Conservation (phyloP, 805 yeast genomes). For the Ogataea trehalophila region DNA sequence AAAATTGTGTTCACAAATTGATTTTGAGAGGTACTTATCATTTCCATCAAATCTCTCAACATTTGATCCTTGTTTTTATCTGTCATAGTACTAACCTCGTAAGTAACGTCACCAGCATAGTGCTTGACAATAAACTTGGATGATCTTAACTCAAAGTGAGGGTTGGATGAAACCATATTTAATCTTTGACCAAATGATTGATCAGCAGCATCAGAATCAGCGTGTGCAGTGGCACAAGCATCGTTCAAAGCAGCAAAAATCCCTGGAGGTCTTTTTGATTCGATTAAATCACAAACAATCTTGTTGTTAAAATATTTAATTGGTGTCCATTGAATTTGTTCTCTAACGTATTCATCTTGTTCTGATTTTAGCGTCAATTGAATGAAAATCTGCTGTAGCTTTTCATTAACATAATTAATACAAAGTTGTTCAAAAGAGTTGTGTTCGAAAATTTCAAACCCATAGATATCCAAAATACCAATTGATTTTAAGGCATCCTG, state of each 20-base stretch:
- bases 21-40: conserved; percentile 69
- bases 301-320: conserved; percentile 94
- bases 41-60: conserved; percentile 79
- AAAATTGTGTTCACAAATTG: conserved; percentile 54
- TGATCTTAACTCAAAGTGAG: conserved; percentile 85
- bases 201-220: conserved; percentile 94
- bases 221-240: conserved; percentile 97
- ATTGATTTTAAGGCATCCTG: conserved; percentile 48
- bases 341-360: conserved; percentile 95
- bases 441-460: conserved; percentile 92
- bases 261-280: conserved; percentile 92
- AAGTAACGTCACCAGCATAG: conserved; percentile 97
- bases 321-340: conserved; percentile 96
- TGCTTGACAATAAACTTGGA: conserved; percentile 88
- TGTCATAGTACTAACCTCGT: conserved; percentile 85
- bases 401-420: conserved; percentile 93
- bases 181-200: conserved; percentile 91
- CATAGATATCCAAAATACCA: conserved; percentile 93
- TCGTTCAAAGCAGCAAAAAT: conserved; percentile 94
- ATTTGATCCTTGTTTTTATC: conserved; percentile 95
- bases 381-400: conserved; percentile 92
- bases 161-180: conserved; percentile 74
- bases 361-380: conserved; percentile 94
- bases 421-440: conserved; percentile 94
- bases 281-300: conserved; percentile 94